Percentiles rank a stretch among this genome's conserved stretches.
Conservation (phyloP, 139 green algal genomes). For the Chlamydomonas sp. region DNA sequence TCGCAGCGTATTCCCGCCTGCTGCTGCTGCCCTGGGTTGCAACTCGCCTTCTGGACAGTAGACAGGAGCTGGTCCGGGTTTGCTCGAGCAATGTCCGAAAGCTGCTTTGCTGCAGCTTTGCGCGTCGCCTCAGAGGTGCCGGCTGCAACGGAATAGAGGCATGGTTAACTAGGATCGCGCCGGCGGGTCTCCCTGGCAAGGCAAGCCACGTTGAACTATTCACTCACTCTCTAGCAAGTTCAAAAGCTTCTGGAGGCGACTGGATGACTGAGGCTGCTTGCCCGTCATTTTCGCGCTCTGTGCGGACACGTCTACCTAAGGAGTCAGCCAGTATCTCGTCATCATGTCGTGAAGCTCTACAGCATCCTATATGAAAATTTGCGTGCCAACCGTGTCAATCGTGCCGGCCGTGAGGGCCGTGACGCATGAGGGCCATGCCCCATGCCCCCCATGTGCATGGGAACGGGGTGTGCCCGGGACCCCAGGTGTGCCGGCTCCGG, state of each 20-base stretch:
- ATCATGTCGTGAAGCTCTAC: not conserved
- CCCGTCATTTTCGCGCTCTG: not conserved
- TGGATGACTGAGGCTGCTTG: slow-evolving; percentile 30
- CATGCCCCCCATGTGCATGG: too few species aligned
- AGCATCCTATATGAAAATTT: too few species aligned
- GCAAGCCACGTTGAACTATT: too few species aligned
- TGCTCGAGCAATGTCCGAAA: slow-evolving; percentile 75
- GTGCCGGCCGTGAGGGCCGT: too few species aligned
- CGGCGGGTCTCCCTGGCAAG: too few species aligned
- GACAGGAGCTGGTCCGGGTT: slow-evolving; percentile 82
- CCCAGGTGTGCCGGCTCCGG: too few species aligned
- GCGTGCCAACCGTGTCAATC: too few species aligned
- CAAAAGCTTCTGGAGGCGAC: slow-evolving; percentile 76
- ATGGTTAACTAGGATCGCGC: too few species aligned
- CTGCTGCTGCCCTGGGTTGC: not conserved
- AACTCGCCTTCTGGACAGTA: slow-evolving; percentile 74
- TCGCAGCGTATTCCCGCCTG: slow-evolving; percentile 1
- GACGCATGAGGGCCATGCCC: too few species aligned
- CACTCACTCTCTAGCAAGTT: slow-evolving; percentile 76
- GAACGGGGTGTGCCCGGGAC: too few species aligned
- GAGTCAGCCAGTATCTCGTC: not conserved
- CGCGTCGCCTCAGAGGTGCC: slow-evolving; percentile 74
- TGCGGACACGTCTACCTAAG: not conserved
- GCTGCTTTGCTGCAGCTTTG: slow-evolving; percentile 81
- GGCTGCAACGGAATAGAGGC: slow-evolving; percentile 59